A percentile compares a stretch with the other conserved stretches of the same genome.
Evolutionary conservation across 345 rosid species (phyloP).

Genomic region (Physaria fendleri): DNA sequence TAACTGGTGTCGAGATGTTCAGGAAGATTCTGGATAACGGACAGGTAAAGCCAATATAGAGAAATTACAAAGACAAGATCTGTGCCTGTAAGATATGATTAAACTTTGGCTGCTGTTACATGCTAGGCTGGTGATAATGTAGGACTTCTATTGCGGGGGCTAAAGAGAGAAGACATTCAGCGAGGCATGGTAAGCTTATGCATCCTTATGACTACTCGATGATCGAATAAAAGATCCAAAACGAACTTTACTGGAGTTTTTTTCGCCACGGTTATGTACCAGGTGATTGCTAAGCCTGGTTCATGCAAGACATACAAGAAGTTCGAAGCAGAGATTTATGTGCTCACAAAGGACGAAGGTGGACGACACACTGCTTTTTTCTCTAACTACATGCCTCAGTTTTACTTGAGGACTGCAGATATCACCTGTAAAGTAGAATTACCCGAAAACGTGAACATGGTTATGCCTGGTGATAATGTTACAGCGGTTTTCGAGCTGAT

Average conservation of each 20-base stretch:
- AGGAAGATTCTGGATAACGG: constrained; percentile 84
- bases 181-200: constrained; percentile 63
- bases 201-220: too few species aligned
- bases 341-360: constrained; percentile 86
- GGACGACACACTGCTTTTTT: constrained; percentile 89
- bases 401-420: constrained; percentile 92
- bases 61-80: not conserved
- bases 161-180: constrained; percentile 76
- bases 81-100: not conserved
- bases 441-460: constrained; percentile 84
- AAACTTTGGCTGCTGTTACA: not conserved
- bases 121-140: constrained; percentile 93
- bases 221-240: too few species aligned
- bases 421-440: constrained; percentile 78
- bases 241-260: too few species aligned
- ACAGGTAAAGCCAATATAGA: constrained; percentile 42
- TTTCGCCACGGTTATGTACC: too few species aligned
- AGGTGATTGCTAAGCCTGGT: constrained; percentile 94
- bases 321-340: constrained; percentile 89
- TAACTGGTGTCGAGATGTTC: constrained; percentile 95
- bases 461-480: constrained; percentile 93
- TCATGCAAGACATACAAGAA: constrained; percentile 59
- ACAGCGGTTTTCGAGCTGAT: constrained; percentile 80
- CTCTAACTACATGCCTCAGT: constrained; percentile 87
- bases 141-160: constrained; percentile 83